Conservation (phyloP, 495 filamentous ascomycete species). For the Penicillium cinerascens region DNA sequence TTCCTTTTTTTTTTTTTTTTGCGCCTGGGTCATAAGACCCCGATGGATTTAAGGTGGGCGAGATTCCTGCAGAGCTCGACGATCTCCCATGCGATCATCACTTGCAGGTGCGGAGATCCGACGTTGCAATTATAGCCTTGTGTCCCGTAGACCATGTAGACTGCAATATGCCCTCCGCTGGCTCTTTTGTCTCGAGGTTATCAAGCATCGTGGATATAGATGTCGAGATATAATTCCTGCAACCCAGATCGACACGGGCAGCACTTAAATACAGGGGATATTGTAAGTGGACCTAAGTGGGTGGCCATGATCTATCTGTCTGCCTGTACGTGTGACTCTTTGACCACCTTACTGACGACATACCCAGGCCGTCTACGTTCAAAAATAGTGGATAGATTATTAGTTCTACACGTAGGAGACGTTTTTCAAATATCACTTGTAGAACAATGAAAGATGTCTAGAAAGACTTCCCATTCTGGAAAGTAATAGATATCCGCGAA, state of each 20-base stretch:
- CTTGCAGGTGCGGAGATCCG: neutral
- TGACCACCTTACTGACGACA: no score
- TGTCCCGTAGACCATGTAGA: neutral
- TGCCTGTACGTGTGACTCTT: no score
- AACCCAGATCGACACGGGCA: neutral
- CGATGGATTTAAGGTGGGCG: conserved; percentile 6
- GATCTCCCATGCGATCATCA: conserved; percentile 21
- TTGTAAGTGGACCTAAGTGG: no score
- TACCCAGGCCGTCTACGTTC: no score
- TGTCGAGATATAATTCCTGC: neutral
- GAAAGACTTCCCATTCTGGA: no score
- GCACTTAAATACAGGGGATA: neutral
- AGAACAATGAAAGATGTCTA: no score
- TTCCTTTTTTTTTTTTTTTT: no score
- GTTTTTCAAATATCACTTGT: no score
- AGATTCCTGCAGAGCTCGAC: conserved; percentile 9
- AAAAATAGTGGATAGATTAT: no score
- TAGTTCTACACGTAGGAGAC: no score
- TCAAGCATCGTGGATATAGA: neutral
- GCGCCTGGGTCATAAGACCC: conserved; percentile 10
- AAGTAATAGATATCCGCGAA: no score
- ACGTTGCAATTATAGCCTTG: neutral
- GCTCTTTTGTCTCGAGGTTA: neutral
- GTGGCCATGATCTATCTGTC: no score
- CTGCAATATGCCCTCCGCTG: neutral